Evolutionary conservation across 352 stramenopile species (phyloP).

Genomic region (Globisporangium alternatum): DNA sequence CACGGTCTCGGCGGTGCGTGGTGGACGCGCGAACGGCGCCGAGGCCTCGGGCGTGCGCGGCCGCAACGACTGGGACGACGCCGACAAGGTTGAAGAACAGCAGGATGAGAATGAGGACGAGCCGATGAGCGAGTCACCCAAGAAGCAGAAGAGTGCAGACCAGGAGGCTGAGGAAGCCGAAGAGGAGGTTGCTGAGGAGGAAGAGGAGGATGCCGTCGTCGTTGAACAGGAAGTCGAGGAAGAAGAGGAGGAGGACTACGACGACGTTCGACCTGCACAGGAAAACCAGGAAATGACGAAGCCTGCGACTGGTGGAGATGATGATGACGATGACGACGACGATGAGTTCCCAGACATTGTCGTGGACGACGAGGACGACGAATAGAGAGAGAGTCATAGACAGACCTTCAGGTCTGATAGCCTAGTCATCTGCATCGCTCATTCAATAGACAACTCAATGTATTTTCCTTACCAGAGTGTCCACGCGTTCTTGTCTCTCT

Average conservation of each 20-base stretch:
- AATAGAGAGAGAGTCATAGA: constrained; percentile 18
- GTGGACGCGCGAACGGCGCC: background rate
- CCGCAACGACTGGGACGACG: constrained; percentile 38
- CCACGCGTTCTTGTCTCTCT: constrained; percentile 1
- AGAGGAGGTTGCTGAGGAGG: constrained; percentile 21
- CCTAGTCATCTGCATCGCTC: background rate
- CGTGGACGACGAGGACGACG: constrained; percentile 60
- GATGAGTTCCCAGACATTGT: constrained; percentile 86
- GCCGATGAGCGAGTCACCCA: constrained; percentile 8
- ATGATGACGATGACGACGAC: constrained; percentile 41
- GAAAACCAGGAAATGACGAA: background rate
- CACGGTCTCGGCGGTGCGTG: background rate
- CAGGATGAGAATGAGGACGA: constrained; percentile 8
- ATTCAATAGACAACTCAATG: constrained; percentile 1
- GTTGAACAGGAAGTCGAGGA: constrained; percentile 62
- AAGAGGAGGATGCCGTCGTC: constrained; percentile 27
- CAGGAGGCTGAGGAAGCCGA: constrained; percentile 25
- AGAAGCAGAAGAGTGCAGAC: constrained; percentile 25
- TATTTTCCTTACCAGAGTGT: background rate
- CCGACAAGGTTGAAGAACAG: constrained; percentile 14
- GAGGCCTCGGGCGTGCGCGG: constrained; percentile 25
- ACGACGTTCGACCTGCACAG: constrained; percentile 11
- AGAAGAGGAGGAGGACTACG: constrained; percentile 23
- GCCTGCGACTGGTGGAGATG: background rate
- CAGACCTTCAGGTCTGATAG: background rate